Evolutionary conservation across 345 rosid species (phyloP), one percentile per base, ranked within the genome.

Genomic region (Erysimum cheiranthoides): DNA sequence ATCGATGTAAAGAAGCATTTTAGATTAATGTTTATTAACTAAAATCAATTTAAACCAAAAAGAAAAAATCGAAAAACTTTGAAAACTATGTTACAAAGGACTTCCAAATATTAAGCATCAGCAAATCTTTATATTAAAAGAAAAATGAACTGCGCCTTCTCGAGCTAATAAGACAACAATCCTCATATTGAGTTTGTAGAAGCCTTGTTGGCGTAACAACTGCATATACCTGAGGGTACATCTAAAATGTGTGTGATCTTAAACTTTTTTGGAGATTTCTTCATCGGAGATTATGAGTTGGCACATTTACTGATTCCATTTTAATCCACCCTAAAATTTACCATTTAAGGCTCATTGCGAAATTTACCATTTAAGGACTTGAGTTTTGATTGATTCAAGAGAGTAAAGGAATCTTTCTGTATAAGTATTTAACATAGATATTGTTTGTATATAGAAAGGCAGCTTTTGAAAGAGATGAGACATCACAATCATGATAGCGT

Each of bases 361-460:
- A 51, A 4, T 18, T 21, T 4, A 51, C 56, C 14, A 51, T 18
- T 51, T 51, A 25, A 51, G 56, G 57, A 10, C n/a, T 39, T 10
- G 12, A 10, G 42, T 13, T 42, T 42, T 42, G 47, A 16, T 12
- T 42, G 16, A 42, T 42, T 13, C 6, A 13, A 2, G 6, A 42
- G 47, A 42, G 10, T 14, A 30, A 53, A 27, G 14, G 35, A 27
- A 52, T 27, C 8, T 53, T 53, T 53, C 4, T 27, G 57, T 25
- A 39, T 39, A 38, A 3, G 6, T 40, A 27, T 27, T 2, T 52
- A 6, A 21, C 25, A 21, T 21, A 18, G 54, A 18, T 49, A 0
- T 10, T 5, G 18, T 50, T 18, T 30, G 53, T 38, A 78, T 70
- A 54, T n/a, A 70, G 36, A 62, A 71, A 77, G 70, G 73, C 16